Percentiles rank a stretch among this genome's conserved stretches.
Evolutionary conservation across 2,329 filamentous ascomycete species (phyloP).

Genomic region (Nothophaeocryptopus gaeumannii): DNA sequence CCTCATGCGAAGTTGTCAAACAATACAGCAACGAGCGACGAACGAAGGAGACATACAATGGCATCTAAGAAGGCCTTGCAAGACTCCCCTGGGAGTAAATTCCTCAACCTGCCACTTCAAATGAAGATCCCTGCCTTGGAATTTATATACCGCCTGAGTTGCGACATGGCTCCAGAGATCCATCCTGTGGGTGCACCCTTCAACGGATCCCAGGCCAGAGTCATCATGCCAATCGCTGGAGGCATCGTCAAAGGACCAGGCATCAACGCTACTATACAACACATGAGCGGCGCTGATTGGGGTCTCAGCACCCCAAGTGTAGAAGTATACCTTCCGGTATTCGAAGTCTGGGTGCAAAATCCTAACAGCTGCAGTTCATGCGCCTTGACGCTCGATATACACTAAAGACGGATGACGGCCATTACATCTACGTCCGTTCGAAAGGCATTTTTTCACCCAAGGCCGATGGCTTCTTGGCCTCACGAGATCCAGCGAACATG

Average conservation of each 20-base stretch:
- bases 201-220: constrained; percentile 11
- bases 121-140: constrained; percentile 23
- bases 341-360: not conserved
- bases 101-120: constrained; percentile 2
- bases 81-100: constrained; percentile 4
- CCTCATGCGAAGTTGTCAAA: not conserved
- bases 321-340: constrained; percentile 1
- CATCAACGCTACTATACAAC: constrained; percentile 20
- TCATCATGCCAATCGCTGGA: constrained; percentile 25
- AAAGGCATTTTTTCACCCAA: constrained; percentile 21
- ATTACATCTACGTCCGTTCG: constrained; percentile 23
- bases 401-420: constrained; percentile 22
- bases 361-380: constrained; percentile 18
- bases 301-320: constrained; percentile 10
- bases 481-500: constrained; percentile 10
- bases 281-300: constrained; percentile 26
- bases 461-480: not conserved
- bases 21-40: not conserved
- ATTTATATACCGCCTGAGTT: constrained; percentile 26
- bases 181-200: constrained; percentile 22
- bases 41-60: constrained; percentile 1
- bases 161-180: constrained; percentile 20
- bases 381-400: constrained; percentile 25
- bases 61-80: not conserved
- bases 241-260: constrained; percentile 23